These are phyloP conservation scores for Mycena olivaceomarginata DNA, from an alignment of 768 basidiomycete genomes.

Conservation along the genomic window DNA sequence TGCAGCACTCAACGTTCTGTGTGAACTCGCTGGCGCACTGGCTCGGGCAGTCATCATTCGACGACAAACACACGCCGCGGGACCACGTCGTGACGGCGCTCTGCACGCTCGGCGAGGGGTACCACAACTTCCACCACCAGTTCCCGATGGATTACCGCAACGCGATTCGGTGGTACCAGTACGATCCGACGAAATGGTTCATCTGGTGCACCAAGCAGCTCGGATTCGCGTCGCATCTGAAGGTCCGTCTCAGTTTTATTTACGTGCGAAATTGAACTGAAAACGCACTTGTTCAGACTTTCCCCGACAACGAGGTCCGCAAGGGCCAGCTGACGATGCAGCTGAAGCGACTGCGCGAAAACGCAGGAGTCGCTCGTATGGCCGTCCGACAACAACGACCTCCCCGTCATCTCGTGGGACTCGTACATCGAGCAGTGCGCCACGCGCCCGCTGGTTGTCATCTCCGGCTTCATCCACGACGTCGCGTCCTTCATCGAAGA, in stretches of 20 bases:
- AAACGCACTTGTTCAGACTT: conserved; percentile 55
- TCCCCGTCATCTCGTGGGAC: conserved; percentile 92
- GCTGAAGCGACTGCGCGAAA: conserved; percentile 87
- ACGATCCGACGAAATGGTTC: conserved; percentile 96
- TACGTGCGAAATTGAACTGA: background rate
- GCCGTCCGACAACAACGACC: conserved; percentile 85
- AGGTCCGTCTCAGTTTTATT: conserved; percentile 56
- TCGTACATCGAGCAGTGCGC: conserved; percentile 88
- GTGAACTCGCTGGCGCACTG: conserved; percentile 98
- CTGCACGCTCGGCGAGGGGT: conserved; percentile 95
- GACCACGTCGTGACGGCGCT: conserved; percentile 94
- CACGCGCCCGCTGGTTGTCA: conserved; percentile 87
- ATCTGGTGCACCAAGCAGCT: conserved; percentile 77
- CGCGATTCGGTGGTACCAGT: conserved; percentile 95
- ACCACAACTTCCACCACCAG: conserved; percentile 98
- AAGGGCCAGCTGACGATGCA: conserved; percentile 98
- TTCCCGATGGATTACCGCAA: conserved; percentile 99
- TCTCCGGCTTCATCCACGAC: conserved; percentile 97
- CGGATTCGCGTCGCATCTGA: conserved; percentile 84
- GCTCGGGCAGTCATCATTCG: conserved; percentile 95
- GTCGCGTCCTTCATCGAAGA: conserved; percentile 90
- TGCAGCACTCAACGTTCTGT: conserved; percentile 97
- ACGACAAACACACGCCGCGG: conserved; percentile 95
- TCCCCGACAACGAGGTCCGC: conserved; percentile 77
- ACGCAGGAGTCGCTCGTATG: conserved; percentile 86